These are phyloP conservation scores for Austroboletus olivaceoglutinosus DNA, from an alignment of 1,284 basidiomycete species.

Conservation along the genomic window DNA sequence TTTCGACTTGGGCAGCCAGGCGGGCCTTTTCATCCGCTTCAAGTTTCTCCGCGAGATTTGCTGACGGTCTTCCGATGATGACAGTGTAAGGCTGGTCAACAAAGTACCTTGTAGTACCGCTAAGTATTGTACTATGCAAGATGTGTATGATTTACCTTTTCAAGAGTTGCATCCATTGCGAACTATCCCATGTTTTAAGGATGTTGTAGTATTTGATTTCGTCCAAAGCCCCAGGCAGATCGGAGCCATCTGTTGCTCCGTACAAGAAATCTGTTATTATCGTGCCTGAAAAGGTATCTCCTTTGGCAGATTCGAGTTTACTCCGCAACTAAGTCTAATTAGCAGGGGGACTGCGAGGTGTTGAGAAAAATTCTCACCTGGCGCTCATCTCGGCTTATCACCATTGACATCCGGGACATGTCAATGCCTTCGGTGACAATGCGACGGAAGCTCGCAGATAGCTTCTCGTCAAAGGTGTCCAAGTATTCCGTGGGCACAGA, in stretches of 20 bases:
- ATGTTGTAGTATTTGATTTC: constrained; percentile 74
- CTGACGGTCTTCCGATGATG: constrained; percentile 87
- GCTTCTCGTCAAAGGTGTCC: constrained; percentile 65
- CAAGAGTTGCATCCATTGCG: constrained; percentile 82
- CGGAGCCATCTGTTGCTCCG: constrained; percentile 79
- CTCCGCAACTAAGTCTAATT: constrained; percentile 57
- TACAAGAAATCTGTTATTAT: constrained; percentile 90
- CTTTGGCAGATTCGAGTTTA: constrained; percentile 73
- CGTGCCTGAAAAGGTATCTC: constrained; percentile 68
- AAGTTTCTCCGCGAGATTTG: constrained; percentile 77
- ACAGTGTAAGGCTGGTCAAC: constrained; percentile 70
- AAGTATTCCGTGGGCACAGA: constrained; percentile 85
- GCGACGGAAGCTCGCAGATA: constrained; percentile 69
- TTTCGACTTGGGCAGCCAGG: constrained; percentile 65
- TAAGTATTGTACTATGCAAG: constrained; percentile 4
- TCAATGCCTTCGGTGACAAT: constrained; percentile 82
- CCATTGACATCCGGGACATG: constrained; percentile 88
- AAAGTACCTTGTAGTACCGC: constrained; percentile 60
- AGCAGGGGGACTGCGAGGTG: constrained; percentile 2
- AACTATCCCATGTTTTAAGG: constrained; percentile 69
- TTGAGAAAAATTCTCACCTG: constrained; percentile 51
- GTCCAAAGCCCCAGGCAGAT: constrained; percentile 73
- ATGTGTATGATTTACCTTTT: constrained; percentile 54
- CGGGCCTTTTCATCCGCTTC: constrained; percentile 82
- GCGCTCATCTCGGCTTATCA: constrained; percentile 86